These are phyloP conservation scores for Candida smagusa DNA, from an alignment of 1,139 yeast species.

Conservation along the genomic window DNA sequence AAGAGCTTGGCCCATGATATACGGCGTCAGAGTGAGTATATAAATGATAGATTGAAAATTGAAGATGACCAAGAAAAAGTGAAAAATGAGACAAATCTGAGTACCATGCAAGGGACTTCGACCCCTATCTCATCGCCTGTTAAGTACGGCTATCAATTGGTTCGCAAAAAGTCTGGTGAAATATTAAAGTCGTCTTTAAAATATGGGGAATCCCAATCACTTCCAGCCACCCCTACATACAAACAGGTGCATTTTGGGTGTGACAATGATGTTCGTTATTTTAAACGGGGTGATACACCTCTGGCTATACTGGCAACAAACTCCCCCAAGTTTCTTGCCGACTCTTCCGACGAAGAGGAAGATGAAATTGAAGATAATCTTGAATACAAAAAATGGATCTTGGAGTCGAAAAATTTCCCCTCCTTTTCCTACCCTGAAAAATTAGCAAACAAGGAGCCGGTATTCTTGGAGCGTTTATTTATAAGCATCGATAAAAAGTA, in stretches of 20 bases:
- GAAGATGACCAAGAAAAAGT: too few relatives aligned
- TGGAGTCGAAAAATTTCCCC: slow-evolving; percentile 48
- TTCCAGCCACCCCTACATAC: slow-evolving; percentile 72
- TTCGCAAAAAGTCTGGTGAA: slow-evolving; percentile 79
- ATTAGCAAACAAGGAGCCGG: slow-evolving; percentile 35
- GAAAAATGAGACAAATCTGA: too few relatives aligned
- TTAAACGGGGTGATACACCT: slow-evolving; percentile 70
- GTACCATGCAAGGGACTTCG: background rate
- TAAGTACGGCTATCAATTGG: slow-evolving; percentile 23
- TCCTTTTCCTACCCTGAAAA: slow-evolving; percentile 36
- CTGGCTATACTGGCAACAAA: slow-evolving; percentile 66
- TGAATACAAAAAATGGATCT: slow-evolving; percentile 40
- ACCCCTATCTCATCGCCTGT: slow-evolving; percentile 1
- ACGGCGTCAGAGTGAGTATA: too few relatives aligned
- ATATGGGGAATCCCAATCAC: slow-evolving; percentile 44
- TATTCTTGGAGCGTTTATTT: slow-evolving; percentile 64
- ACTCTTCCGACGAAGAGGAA: slow-evolving; percentile 16
- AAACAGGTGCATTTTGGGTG: slow-evolving; percentile 80
- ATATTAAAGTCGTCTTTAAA: slow-evolving; percentile 72
- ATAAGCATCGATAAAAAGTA: slow-evolving; percentile 54
- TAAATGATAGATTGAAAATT: too few relatives aligned
- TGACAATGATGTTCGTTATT: slow-evolving; percentile 64
- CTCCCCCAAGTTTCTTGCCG: slow-evolving; percentile 48
- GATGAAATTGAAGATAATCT: slow-evolving; percentile 19
- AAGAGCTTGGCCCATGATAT: too few relatives aligned